Percentiles rank a stretch among this genome's conserved stretches.
phyloP scores from a whole-genome alignment of 1,284 basidiomycete species.

The Taiwanofungus camphoratus region DNA sequence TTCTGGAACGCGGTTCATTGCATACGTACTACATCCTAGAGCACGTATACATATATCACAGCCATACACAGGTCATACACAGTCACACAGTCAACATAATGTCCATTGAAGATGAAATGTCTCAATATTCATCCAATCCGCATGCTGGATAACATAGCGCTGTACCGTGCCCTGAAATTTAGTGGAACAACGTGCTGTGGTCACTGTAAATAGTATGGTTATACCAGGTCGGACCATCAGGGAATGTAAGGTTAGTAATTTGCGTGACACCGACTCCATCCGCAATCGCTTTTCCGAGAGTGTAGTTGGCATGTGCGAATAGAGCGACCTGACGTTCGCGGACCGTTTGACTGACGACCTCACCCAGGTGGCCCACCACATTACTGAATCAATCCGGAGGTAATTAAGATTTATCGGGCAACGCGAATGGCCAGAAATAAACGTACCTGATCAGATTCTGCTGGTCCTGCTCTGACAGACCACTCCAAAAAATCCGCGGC shows the following conservation, averaged over 20 bases:
- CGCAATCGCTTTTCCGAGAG: slow-evolving; percentile 31
- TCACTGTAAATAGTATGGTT: slow-evolving; percentile 21
- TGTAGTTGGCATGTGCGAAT: slow-evolving; percentile 30
- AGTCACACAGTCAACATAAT: too few species aligned
- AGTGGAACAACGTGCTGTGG: slow-evolving; percentile 18
- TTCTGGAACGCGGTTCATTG: too few species aligned
- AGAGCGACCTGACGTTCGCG: slow-evolving; percentile 30
- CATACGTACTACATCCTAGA: too few species aligned
- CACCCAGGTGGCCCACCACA: slow-evolving; percentile 34
- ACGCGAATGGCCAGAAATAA: neutral
- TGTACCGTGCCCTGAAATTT: too few species aligned
- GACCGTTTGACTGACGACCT: slow-evolving; percentile 26
- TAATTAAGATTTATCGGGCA: neutral
- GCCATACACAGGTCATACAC: too few species aligned
- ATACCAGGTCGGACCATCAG: slow-evolving; percentile 22
- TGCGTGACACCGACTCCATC: slow-evolving; percentile 27
- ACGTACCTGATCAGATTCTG: slow-evolving; percentile 31
- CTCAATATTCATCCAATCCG: too few species aligned
- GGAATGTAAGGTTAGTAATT: slow-evolving; percentile 17
- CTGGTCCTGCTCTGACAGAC: slow-evolving; percentile 33
- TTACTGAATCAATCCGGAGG: slow-evolving; percentile 21
- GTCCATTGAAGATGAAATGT: too few species aligned
- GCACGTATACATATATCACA: too few species aligned
- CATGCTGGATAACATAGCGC: too few species aligned
- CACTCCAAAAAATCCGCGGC: slow-evolving; percentile 35